These are phyloP conservation scores for Ottelia alismoides DNA, from an alignment of 106 monocot genomes.

Conservation along the genomic window DNA sequence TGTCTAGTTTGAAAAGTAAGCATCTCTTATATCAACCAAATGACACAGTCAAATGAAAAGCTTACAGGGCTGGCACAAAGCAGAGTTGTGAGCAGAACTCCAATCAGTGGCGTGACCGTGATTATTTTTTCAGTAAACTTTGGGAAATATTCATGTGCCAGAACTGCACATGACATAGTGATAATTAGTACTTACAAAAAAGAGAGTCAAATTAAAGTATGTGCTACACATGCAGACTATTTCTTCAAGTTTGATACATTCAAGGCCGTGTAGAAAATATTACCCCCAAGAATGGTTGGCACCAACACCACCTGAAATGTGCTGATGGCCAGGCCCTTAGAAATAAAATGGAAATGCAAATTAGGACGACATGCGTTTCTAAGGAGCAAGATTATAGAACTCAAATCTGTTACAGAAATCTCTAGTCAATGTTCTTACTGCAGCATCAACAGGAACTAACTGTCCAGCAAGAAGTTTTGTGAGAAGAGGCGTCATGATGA, in stretches of 20 bases:
- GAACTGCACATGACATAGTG: constrained; percentile 56
- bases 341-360: background rate
- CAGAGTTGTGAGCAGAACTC: constrained; percentile 89
- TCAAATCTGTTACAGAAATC: too few species aligned
- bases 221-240: too few species aligned
- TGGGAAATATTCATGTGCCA: constrained; percentile 84
- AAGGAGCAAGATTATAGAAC: too few species aligned
- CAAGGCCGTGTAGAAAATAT: too few species aligned
- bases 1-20: too few species aligned
- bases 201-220: too few species aligned
- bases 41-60: background rate
- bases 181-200: too few species aligned
- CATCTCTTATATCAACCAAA: too few species aligned
- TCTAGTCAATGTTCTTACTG: constrained; percentile 52
- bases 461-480: constrained; percentile 93
- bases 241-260: too few species aligned
- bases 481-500: constrained; percentile 92
- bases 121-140: constrained; percentile 83
- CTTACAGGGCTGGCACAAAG: constrained; percentile 54
- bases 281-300: constrained; percentile 91
- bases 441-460: constrained; percentile 96
- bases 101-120: constrained; percentile 78
- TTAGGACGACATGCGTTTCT: too few species aligned
- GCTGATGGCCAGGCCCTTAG: constrained; percentile 90
- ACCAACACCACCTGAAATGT: constrained; percentile 96